A percentile compares a stretch with the other conserved stretches of the same genome.
These are phyloP conservation scores for Ascocoryne sarcoides DNA, from an alignment of 2,329 filamentous ascomycete species.

Conservation along the genomic window DNA sequence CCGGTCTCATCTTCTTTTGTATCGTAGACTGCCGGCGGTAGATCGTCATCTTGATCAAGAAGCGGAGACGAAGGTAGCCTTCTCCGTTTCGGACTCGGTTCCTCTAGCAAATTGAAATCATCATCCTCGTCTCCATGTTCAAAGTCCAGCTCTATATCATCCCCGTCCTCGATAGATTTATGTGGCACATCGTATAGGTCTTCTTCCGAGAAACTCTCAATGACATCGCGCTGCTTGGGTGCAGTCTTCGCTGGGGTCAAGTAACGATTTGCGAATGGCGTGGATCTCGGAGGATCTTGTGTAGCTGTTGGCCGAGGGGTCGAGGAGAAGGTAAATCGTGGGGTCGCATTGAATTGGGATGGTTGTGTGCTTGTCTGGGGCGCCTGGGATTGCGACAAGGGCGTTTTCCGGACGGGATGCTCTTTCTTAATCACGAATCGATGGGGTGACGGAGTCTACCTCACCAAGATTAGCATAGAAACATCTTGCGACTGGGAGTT, in stretches of 20 bases:
- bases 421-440: constrained; percentile 29
- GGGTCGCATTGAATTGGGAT: constrained; percentile 28
- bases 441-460: constrained; percentile 31
- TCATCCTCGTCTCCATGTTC: constrained; percentile 15
- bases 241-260: constrained; percentile 19
- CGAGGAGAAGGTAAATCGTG: constrained; percentile 27
- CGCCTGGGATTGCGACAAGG: constrained; percentile 18
- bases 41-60: constrained; percentile 7
- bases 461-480: too few species aligned
- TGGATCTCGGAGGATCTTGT: constrained; percentile 16
- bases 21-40: too few species aligned
- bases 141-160: constrained; percentile 11
- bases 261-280: constrained; percentile 22
- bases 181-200: constrained; percentile 13
- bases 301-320: constrained; percentile 21
- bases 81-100: constrained; percentile 21
- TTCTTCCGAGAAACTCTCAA: constrained; percentile 19
- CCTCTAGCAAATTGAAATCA: constrained; percentile 15
- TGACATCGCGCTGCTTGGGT: constrained; percentile 14
- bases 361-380: constrained; percentile 16
- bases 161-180: constrained; percentile 23
- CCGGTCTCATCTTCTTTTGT: too few species aligned
- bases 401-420: constrained; percentile 13
- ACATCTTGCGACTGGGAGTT: too few species aligned
- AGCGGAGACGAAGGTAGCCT: constrained; percentile 20